Percentiles rank a stretch among this genome's conserved stretches.
Evolutionary conservation across 352 stramenopile species (phyloP).

Genomic region (Globisporangium emineosum): DNA sequence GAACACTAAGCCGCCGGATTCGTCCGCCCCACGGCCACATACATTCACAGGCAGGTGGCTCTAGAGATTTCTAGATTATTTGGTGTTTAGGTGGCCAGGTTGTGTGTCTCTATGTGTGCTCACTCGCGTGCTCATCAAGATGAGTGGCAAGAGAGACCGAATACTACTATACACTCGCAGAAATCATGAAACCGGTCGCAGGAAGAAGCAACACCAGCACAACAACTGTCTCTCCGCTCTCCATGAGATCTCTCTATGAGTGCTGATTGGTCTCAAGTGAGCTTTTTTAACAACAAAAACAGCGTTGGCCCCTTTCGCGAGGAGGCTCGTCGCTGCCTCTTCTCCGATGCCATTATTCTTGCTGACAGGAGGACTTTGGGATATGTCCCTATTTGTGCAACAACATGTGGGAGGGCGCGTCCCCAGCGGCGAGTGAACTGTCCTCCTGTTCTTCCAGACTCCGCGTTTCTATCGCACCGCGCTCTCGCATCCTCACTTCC

Average conservation of each 20-base stretch:
- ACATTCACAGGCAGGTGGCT: no score
- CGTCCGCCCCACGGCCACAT: background rate
- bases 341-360: background rate
- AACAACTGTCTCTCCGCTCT: background rate
- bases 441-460: no score
- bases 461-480: slow-evolving; percentile 5
- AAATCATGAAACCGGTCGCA: background rate
- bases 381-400: background rate
- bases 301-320: no score
- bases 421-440: background rate
- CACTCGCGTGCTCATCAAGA: background rate
- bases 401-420: background rate
- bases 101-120: no score
- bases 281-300: no score
- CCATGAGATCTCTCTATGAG: no score
- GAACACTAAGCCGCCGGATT: background rate
- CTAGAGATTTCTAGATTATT: no score
- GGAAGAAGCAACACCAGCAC: background rate
- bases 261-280: no score
- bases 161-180: background rate
- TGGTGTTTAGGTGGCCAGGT: no score
- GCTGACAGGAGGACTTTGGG: background rate
- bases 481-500: background rate
- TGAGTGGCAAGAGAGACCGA: background rate
- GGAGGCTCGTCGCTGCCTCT: no score